Evolutionary conservation across 306 rosid genomes (phyloP).

Genomic region (cucumber (Cucumis sativus)): Cucumber_9930_V3 NC_026658.2:1524501-1525000

Average conservation of each 20-base stretch:
- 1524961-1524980: background rate
- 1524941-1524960: background rate
- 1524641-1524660: background rate
- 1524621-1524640: background rate
- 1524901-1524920: background rate
- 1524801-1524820: background rate
- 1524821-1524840: too few species aligned
- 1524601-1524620: background rate
- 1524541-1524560: background rate
- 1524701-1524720: too few species aligned
- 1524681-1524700: background rate
- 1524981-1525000: background rate
- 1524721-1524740: too few species aligned
- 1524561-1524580: background rate
- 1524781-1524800: background rate
- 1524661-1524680: too few species aligned
- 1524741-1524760: too few species aligned
- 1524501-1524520: background rate
- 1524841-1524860: background rate
- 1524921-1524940: background rate
- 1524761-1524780: too few species aligned
- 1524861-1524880: background rate
- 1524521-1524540: background rate
- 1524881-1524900: background rate
- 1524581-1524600: background rate